Evolutionary conservation across 1,284 basidiomycete species (phyloP).

Genomic region (Rhodotorula mucilaginosa): DNA sequence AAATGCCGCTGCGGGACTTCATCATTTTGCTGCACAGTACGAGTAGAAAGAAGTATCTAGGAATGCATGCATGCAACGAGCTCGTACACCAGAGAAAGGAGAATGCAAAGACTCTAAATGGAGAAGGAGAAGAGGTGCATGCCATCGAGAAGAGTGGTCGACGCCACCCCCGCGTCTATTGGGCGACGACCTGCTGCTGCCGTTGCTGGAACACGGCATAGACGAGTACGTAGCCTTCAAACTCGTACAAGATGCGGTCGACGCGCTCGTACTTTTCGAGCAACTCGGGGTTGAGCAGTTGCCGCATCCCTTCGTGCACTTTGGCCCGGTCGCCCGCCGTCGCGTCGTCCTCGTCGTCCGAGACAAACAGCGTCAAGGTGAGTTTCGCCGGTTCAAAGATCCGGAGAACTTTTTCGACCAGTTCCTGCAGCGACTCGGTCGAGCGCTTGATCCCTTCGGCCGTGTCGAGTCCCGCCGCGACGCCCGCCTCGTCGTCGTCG

Average conservation of each 20-base stretch:
- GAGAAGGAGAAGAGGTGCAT: background rate
- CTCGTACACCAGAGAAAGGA: background rate
- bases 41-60: background rate
- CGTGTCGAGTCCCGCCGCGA: conserved; percentile 43
- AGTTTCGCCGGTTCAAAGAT: conserved; percentile 91
- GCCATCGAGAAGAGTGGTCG: no score
- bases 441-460: conserved; percentile 2
- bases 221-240: conserved; percentile 83
- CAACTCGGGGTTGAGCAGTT: conserved; percentile 43
- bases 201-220: conserved; percentile 1
- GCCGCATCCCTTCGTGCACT: conserved; percentile 47
- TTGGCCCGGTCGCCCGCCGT: conserved; percentile 48
- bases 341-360: conserved; percentile 61
- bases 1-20: no score
- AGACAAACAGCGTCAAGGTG: conserved; percentile 88
- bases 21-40: no score
- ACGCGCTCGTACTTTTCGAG: conserved; percentile 60
- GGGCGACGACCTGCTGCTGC: background rate
- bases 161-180: background rate
- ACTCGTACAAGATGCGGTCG: conserved; percentile 97
- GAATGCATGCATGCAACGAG: background rate
- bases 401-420: conserved; percentile 80
- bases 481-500: conserved; percentile 2
- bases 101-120: background rate
- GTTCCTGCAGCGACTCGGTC: conserved; percentile 42